A percentile compares a stretch with the other conserved stretches of the same genome.
These are phyloP conservation scores for Cladophialophora carrionii DNA, from an alignment of 2,329 filamentous ascomycete genomes.

Conservation along the genomic window DNA sequence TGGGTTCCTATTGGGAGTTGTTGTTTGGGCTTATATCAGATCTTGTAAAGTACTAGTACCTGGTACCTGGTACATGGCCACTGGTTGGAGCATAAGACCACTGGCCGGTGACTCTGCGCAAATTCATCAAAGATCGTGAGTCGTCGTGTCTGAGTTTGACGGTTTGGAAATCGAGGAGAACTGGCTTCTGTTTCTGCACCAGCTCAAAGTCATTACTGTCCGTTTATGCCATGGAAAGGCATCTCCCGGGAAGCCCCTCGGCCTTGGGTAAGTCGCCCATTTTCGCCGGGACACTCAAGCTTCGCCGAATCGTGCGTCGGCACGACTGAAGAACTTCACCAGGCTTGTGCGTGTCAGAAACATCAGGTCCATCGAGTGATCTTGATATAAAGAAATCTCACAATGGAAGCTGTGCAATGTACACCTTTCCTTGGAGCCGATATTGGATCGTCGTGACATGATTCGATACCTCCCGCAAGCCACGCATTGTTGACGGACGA, in stretches of 20 bases:
- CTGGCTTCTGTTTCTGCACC: too few species aligned
- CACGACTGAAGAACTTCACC: conserved; percentile 17
- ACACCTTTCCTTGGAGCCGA: background rate
- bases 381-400: conserved; percentile 1
- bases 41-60: conserved; percentile 5
- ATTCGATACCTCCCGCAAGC: conserved; percentile 3
- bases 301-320: conserved; percentile 22
- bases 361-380: conserved; percentile 8
- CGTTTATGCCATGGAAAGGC: background rate
- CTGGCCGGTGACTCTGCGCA: background rate
- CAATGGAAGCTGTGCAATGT: conserved; percentile 5
- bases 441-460: conserved; percentile 10
- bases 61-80: too few species aligned
- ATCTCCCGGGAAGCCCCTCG: background rate
- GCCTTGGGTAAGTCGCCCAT: conserved; percentile 4
- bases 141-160: background rate
- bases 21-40: background rate
- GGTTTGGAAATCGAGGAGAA: background rate
- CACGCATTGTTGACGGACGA: background rate
- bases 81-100: too few species aligned
- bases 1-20: background rate
- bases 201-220: background rate
- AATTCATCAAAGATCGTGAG: background rate
- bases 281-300: conserved; percentile 22
- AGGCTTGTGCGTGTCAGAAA: conserved; percentile 5